Evolutionary conservation across 106 monocot species (phyloP), one percentile per base, ranked within the genome.

Genomic region (Apostasia ramifera): DNA sequence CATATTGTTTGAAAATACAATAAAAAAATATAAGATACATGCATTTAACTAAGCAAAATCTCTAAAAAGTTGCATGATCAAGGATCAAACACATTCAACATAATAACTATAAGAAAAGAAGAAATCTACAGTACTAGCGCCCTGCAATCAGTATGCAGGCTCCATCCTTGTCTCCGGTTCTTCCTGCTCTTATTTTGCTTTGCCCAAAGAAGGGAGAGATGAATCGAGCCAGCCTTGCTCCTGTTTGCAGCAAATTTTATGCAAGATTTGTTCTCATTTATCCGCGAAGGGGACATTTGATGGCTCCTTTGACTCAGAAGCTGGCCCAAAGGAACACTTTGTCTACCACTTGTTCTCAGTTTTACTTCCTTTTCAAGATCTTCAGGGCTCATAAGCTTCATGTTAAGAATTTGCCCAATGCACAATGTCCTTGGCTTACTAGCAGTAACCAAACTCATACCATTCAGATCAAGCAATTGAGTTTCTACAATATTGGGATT

Each of bases 391-490:
- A 71, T 68, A 64, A 89, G 58, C 61, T 91, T 91, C 67, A 68
- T 81, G 66, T 71, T 79, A 47, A 91, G 77, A 13, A 91, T 91
- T 57, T 91, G 81, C 5, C 91, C 91, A 10, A 91, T 81, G 1
- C 86, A 86, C 68, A 86, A 45, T 11, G 39, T 66, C 64, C 66
- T 83, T 13, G 78, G 37, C 40, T 5, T 40, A 5, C 59, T 40
- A 48, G 55, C 72, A 48, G 63, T 54, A 8, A 70, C 57, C 75
- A 76, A 58, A 70, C 82, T 86, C 68, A 79, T 41, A 5, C 78
- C 86, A 61, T 86, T 82, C 68, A 81, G 55, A 41, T 86, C 82
- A 40, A 76, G 79, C 26, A 82, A 73, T n/a, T 51, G 55, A 3
- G 81, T 68, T 60, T 67, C 78, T 12, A 69, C 65, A 76, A 59